Conservation (phyloP, 1,284 basidiomycete genomes). For the Trametes sp. region DNA sequence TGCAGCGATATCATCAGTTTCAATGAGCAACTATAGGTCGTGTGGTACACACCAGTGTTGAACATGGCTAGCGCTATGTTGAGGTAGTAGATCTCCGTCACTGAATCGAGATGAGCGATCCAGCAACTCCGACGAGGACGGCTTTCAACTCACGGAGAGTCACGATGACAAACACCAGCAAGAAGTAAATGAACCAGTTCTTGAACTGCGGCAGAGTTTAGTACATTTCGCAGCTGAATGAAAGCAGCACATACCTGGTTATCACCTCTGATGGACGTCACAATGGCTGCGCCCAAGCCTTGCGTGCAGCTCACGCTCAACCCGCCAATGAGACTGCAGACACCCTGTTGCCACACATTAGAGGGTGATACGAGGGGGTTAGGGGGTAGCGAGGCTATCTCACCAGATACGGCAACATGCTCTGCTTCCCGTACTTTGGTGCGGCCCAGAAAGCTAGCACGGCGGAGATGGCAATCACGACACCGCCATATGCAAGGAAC, state of each 20-base stretch:
- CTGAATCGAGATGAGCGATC: slow-evolving; percentile 16
- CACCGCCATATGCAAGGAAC: slow-evolving; percentile 64
- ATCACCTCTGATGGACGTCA: slow-evolving; percentile 66
- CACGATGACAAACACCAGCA: slow-evolving; percentile 62
- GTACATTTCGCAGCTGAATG: background rate
- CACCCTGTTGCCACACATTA: slow-evolving; percentile 38
- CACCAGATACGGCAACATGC: slow-evolving; percentile 66
- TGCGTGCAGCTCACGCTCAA: slow-evolving; percentile 73
- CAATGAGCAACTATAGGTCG: background rate
- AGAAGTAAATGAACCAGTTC: slow-evolving; percentile 67
- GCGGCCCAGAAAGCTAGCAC: slow-evolving; percentile 55
- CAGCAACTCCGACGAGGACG: background rate
- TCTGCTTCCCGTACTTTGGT: slow-evolving; percentile 66
- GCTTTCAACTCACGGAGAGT: slow-evolving; percentile 53
- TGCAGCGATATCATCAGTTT: slow-evolving; percentile 18
- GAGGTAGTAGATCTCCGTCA: slow-evolving; percentile 70
- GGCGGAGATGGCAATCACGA: slow-evolving; percentile 46
- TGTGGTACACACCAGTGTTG: slow-evolving; percentile 54
- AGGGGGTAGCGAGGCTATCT: slow-evolving; percentile 2
- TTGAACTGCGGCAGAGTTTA: slow-evolving; percentile 46
- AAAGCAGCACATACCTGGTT: slow-evolving; percentile 37
- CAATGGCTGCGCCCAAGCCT: slow-evolving; percentile 69
- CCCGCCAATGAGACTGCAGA: slow-evolving; percentile 74
- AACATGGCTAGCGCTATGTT: slow-evolving; percentile 76
- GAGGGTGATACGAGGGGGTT: background rate